Evolutionary conservation across 164 flowering plant species (phyloP).

Genomic region (Stephania yunnanensis): DNA sequence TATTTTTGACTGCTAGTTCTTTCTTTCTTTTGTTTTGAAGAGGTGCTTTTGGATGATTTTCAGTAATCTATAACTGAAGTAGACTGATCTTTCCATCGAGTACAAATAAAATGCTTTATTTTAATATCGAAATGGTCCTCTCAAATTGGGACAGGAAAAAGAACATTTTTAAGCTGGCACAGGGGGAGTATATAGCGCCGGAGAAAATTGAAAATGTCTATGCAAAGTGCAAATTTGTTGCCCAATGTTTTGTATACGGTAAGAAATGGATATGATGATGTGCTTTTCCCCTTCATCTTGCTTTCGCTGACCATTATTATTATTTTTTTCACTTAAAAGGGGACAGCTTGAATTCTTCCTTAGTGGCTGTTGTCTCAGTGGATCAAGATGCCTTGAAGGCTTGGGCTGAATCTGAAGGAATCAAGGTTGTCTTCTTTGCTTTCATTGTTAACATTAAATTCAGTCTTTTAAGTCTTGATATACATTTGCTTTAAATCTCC

Average conservation of each 20-base stretch:
- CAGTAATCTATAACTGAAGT: neutral
- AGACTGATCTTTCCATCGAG: neutral
- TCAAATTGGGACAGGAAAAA: constrained; percentile 58
- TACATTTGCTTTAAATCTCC: too few relatives aligned
- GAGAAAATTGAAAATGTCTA: constrained; percentile 96
- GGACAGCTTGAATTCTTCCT: constrained; percentile 80
- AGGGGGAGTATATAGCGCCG: constrained; percentile 95
- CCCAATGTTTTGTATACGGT: constrained; percentile 94
- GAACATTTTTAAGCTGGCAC: constrained; percentile 97
- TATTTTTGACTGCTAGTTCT: neutral
- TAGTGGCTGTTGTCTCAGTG: constrained; percentile 76
- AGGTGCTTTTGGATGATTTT: neutral
- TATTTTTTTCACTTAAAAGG: constrained; percentile 37
- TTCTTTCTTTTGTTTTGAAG: neutral
- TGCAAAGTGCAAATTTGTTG: constrained; percentile 82
- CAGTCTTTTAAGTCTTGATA: neutral
- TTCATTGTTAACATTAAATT: neutral
- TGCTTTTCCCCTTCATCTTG: neutral
- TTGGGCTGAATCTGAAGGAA: constrained; percentile 78
- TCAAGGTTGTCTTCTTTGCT: constrained; percentile 39
- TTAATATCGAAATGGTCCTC: neutral
- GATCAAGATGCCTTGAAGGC: constrained; percentile 65
- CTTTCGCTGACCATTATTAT: constrained; percentile 16
- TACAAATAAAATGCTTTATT: neutral
- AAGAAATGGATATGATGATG: constrained; percentile 17